These are phyloP conservation scores for Xylaria telfairii DNA, from an alignment of 495 filamentous ascomycete species.

Conservation along the genomic window DNA sequence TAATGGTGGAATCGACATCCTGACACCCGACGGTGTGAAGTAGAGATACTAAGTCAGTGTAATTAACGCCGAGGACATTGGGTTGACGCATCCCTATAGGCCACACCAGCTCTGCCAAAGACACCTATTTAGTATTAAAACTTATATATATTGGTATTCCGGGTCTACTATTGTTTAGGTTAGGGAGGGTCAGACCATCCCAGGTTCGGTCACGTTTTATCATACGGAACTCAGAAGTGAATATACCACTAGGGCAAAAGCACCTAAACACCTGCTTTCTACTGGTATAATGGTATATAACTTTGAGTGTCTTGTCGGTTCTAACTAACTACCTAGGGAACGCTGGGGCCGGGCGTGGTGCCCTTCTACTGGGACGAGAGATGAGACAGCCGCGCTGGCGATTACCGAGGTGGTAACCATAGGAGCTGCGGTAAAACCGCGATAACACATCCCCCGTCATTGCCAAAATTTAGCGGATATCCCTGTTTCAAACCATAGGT, in stretches of 20 bases:
- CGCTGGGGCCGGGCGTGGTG: background rate
- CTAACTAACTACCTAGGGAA: no score
- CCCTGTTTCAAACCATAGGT: background rate
- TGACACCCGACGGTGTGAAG: background rate
- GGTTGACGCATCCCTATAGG: background rate
- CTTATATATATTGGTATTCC: background rate
- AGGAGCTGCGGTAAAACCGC: background rate
- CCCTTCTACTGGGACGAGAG: no score
- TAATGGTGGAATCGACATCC: background rate
- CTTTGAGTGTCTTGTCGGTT: no score
- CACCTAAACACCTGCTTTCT: no score
- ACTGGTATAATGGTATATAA: no score
- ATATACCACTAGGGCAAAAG: no score
- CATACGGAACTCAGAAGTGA: background rate
- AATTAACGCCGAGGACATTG: background rate
- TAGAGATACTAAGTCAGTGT: background rate
- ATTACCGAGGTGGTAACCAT: no score
- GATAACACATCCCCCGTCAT: background rate
- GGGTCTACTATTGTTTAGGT: no score
- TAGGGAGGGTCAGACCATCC: background rate
- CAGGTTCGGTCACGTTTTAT: background rate
- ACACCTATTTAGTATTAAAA: background rate
- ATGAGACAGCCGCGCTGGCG: no score
- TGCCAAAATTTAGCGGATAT: background rate
- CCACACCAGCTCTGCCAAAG: background rate